A percentile compares a stretch with the other conserved stretches of the same genome.
Conservation (phyloP, 2,329 filamentous ascomycete species). For the Apiospora rasikravindrae region DNA sequence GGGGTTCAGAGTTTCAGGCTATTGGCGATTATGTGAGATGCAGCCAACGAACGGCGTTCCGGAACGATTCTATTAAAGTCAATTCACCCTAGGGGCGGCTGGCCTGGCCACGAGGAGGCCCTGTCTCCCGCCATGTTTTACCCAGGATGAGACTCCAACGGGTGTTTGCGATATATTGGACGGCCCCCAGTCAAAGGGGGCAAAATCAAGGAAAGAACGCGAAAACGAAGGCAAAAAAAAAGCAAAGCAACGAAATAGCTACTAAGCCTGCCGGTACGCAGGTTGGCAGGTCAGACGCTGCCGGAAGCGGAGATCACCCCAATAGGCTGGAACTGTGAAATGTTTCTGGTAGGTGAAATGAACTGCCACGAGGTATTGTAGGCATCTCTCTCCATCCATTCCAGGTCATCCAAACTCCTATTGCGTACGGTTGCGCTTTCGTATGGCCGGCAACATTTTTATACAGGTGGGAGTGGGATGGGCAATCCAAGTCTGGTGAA, state of each 20-base stretch:
- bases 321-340: constrained; percentile 9
- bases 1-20: constrained; percentile 12
- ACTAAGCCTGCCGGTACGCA: background rate
- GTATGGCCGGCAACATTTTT: background rate
- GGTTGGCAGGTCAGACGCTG: background rate
- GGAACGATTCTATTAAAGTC: constrained; percentile 12
- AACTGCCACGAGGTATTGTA: background rate
- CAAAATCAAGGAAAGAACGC: background rate
- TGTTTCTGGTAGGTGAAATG: constrained; percentile 9
- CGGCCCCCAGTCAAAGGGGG: background rate
- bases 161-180: constrained; percentile 11
- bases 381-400: background rate
- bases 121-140: constrained; percentile 18
- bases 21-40: constrained; percentile 14
- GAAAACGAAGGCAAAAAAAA: background rate
- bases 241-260: background rate
- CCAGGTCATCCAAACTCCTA: background rate
- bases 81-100: constrained; percentile 13
- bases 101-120: constrained; percentile 19
- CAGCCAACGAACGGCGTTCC: constrained; percentile 6
- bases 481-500: background rate
- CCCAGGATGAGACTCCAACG: constrained; percentile 12
- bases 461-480: background rate
- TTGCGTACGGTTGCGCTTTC: background rate
- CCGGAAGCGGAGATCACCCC: background rate